Evolutionary conservation across 1,284 basidiomycete species (phyloP), one percentile per base, ranked within the genome.

Genomic region (Apiotrichum laibachii): DNA sequence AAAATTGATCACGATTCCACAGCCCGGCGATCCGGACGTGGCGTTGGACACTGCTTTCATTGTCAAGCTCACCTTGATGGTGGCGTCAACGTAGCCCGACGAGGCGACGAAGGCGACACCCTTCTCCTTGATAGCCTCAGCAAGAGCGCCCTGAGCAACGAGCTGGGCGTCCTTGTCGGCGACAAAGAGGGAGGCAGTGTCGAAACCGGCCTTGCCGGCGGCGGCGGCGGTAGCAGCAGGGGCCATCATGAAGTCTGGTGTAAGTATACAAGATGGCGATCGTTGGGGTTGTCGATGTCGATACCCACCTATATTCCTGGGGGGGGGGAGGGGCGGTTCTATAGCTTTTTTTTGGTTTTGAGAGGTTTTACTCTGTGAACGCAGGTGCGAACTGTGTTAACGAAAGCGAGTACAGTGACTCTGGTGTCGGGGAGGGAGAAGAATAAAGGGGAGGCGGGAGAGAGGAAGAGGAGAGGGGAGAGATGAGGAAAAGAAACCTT

Each of bases 91-190:
- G 80, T 96, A 89, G 69, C 85, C 89, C 64, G 87, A 82, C 69
- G 86, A 82, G 70, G 84, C 83, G 74, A 98, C 85, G 72, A 87
- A 88, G 65, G 86, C 80, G 66, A 92, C 88, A 74, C 93, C 93
- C 67, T 93, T 86, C 80, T 89, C 89, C 86, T 90, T 85, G 69
- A 85, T 85, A 73, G 85, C 80, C 59, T 85, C 83, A 69, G 85
- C 87, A 69, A 97, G 84, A 57, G 86, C 82, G 68, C 84, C 80
- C 65, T 85, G 86, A 46, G 90, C 86, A 60, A 86, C 80, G 52
- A 85, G 84, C 73, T 89, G 88, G 59, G 85, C 80, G 50, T 70
- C 73, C 72, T 78, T 76, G 75, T 80, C 78, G 59, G 74, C 76
- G 52, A 69, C 75, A 63, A 79, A 79, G 56, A 80, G 72, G 60